Conservation (phyloP, 2,329 filamentous ascomycete species). For the Pseudocercospora fuligena region DNA sequence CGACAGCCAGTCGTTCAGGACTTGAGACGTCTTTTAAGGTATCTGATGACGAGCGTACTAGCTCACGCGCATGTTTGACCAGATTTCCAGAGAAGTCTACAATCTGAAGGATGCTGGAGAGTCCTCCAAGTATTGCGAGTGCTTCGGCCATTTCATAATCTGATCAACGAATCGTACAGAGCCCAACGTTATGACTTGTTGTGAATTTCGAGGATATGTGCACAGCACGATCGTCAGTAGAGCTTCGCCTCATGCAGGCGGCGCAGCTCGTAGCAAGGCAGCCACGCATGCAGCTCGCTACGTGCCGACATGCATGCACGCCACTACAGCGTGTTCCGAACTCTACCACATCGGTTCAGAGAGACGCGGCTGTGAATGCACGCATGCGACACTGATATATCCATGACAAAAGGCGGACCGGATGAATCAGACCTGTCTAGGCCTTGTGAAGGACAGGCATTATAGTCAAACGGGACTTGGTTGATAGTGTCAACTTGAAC, state of each 20-base stretch:
- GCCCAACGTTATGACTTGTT: not conserved
- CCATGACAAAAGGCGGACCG: too few species aligned
- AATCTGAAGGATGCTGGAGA: constrained; percentile 1
- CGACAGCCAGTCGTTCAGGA: not conserved
- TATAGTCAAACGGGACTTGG: too few species aligned
- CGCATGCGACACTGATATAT: too few species aligned
- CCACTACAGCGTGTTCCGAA: too few species aligned
- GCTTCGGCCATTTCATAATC: not conserved
- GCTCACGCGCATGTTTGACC: not conserved
- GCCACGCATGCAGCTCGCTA: not conserved
- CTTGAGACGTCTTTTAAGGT: not conserved
- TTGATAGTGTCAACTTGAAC: too few species aligned
- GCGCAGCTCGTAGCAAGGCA: not conserved
- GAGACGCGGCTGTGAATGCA: too few species aligned
- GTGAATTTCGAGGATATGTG: too few species aligned
- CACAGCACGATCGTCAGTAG: not conserved
- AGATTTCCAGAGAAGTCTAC: not conserved
- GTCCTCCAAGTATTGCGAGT: not conserved
- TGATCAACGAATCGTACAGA: not conserved
- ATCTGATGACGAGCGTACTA: not conserved
- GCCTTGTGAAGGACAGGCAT: too few species aligned
- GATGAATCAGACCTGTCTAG: too few species aligned
- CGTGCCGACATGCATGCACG: not conserved
- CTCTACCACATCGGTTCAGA: too few species aligned
- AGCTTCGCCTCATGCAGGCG: not conserved